Evolutionary conservation across 352 stramenopile species (phyloP).

Genomic region (Blastocystis sp.): DNA sequence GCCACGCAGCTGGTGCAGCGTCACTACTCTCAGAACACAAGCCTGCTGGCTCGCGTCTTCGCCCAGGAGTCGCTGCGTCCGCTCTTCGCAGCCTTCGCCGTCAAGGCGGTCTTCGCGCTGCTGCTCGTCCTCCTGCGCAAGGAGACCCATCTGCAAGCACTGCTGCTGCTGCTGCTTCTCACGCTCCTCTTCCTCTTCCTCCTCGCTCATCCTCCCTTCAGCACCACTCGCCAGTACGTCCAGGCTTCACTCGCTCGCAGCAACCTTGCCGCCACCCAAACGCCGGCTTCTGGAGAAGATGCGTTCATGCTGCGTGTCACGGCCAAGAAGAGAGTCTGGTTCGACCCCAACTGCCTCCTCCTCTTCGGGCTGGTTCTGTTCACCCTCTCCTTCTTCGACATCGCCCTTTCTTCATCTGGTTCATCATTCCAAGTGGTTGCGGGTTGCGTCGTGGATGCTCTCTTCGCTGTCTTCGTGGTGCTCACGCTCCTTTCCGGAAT

Average conservation of each 20-base stretch:
- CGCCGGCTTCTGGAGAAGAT: neutral
- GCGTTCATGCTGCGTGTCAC: neutral
- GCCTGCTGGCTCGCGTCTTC: neutral
- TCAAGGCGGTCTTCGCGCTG: slow-evolving; percentile 5
- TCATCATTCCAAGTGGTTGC: neutral
- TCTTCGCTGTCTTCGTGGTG: slow-evolving; percentile 20
- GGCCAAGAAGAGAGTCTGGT: neutral
- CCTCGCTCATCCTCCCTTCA: slow-evolving; percentile 1
- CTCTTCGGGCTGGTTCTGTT: slow-evolving; percentile 8
- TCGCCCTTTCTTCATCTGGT: neutral
- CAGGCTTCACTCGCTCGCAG: neutral
- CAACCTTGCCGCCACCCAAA: neutral
- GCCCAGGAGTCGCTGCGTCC: neutral
- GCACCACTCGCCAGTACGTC: neutral
- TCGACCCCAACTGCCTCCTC: neutral
- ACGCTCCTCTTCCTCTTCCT: neutral
- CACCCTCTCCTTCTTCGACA: neutral
- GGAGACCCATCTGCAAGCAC: slow-evolving; percentile 12
- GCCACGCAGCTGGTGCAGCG: neutral
- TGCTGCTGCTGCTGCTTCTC: neutral
- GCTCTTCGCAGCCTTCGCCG: neutral
- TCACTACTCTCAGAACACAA: neutral
- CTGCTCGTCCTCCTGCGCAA: slow-evolving; percentile 19
- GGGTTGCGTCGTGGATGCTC: neutral
- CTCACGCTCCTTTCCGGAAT: neutral